phyloP scores from a whole-genome alignment of 164 flowering plant genomes.

The Cinnamomum micranthum region DNA sequence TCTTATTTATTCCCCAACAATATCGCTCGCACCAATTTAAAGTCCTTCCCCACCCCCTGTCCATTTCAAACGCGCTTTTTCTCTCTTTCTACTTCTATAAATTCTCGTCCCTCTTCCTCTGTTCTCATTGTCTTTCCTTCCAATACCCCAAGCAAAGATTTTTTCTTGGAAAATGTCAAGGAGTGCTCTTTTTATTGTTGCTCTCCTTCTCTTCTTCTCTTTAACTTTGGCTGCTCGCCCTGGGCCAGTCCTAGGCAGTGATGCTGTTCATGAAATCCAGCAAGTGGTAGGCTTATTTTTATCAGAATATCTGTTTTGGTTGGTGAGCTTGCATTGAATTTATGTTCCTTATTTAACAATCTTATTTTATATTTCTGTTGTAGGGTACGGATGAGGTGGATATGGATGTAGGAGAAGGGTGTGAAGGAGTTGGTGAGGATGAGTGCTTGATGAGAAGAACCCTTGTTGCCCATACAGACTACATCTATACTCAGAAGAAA shows the following conservation, averaged over 20 bases:
- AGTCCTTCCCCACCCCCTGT: neutral
- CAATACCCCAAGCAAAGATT: neutral
- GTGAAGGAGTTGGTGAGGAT: slow-evolving; percentile 23
- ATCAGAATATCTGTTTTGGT: neutral
- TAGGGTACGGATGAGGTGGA: slow-evolving; percentile 5
- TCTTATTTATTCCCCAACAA: neutral
- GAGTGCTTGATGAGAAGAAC: slow-evolving; percentile 45
- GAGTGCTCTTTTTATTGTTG: slow-evolving; percentile 11
- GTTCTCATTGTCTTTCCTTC: neutral
- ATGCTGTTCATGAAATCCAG: neutral
- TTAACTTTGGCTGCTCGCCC: slow-evolving; percentile 24
- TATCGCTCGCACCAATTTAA: neutral
- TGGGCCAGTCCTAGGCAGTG: slow-evolving; percentile 8
- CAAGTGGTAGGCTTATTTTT: neutral
- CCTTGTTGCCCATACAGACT: slow-evolving; percentile 36
- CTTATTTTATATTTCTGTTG: neutral
- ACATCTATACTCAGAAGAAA: slow-evolving; percentile 21
- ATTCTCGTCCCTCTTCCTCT: neutral
- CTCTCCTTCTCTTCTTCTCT: slow-evolving; percentile 23
- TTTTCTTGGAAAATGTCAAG: slow-evolving; percentile 19
- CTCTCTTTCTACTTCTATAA: neutral
- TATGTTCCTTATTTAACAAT: neutral
- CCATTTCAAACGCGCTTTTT: slow-evolving; percentile 1
- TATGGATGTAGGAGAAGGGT: slow-evolving; percentile 5
- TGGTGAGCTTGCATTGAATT: neutral